Evolutionary conservation across 164 flowering plant genomes (phyloP).

Genomic region (Berberis thunbergii): DNA sequence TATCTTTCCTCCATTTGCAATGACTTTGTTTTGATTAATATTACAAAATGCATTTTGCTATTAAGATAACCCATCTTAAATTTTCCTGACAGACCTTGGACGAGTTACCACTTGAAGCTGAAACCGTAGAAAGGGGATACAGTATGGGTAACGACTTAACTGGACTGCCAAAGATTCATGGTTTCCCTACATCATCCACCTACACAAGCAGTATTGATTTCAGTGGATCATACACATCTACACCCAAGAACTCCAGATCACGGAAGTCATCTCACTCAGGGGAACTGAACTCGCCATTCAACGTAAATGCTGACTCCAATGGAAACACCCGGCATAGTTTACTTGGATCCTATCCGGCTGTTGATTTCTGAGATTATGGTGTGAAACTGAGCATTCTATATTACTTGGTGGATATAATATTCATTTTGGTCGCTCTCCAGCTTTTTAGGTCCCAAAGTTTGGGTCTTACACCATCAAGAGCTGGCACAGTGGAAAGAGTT

Average conservation of each 20-base stretch:
- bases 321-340: conserved; percentile 41
- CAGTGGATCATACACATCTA: conserved; percentile 35
- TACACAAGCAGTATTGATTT: conserved; percentile 37
- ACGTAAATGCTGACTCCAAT: conserved; percentile 42
- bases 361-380: conserved; percentile 21
- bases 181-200: conserved; percentile 27
- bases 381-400: too few species aligned
- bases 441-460: neutral
- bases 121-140: conserved; percentile 65
- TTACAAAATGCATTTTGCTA: neutral
- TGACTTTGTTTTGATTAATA: neutral
- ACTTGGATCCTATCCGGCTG: conserved; percentile 41
- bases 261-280: conserved; percentile 81
- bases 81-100: conserved; percentile 52
- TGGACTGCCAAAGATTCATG: conserved; percentile 65
- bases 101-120: conserved; percentile 92
- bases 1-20: neutral
- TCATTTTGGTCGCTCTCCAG: conserved; percentile 16
- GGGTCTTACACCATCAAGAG: neutral
- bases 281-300: conserved; percentile 44
- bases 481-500: neutral
- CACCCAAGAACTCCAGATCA: conserved; percentile 52
- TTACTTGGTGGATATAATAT: neutral
- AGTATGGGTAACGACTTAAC: conserved; percentile 52
- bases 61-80: neutral